Evolutionary conservation across 2,329 filamentous ascomycete genomes (phyloP), one percentile per base, ranked within the genome.

Genomic region (Venturia effusa): DNA sequence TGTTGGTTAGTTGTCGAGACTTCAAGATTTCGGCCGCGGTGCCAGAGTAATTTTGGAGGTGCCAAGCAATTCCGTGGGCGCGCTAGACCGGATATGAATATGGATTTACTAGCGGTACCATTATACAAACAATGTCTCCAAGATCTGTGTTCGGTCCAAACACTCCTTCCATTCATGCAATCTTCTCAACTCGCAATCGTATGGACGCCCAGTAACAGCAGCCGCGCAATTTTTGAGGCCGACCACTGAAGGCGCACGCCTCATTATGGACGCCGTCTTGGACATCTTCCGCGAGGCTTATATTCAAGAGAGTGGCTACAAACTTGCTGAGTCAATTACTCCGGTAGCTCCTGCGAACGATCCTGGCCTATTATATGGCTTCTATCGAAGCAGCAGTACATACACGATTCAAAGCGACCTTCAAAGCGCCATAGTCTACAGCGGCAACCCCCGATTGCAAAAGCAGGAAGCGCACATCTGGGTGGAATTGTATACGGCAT

Each of bases 401-500:
- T 81, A 84, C 68, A 84, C 84, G 69, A 79, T 87, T 61, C 85
- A 86, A 67, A 80, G 81, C 41, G 88, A 94, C 69, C 80, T 97
- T 63, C 86, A 87, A 64, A 86, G 89, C 71, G 75, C 78, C 57
- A 81, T 94, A 64, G 84, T 93, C 66, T 85, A 87, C 68, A 85
- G 81, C 68, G 81, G 81, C 64, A 78, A 80, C 37, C 64, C 78
- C 37, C 81, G 79, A 62, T 73, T 91, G 30, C 77, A 81, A n/a
- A 81, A 84, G 48, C 82, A 86, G 48, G 90, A 96, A 76, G 79
- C 84, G 30, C 83, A 82, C 65, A 88, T 87, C n/a, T 99, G 94
- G 94, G 80, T 88, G 0, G 92, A 96, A 45, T 86, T 97, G 37
- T 96, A 92, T 72, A 79, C 83, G 41, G 81, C 84, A 24, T 96